phyloP scores from a whole-genome alignment of 164 flowering plant species.

The Umbellularia californica region DNA sequence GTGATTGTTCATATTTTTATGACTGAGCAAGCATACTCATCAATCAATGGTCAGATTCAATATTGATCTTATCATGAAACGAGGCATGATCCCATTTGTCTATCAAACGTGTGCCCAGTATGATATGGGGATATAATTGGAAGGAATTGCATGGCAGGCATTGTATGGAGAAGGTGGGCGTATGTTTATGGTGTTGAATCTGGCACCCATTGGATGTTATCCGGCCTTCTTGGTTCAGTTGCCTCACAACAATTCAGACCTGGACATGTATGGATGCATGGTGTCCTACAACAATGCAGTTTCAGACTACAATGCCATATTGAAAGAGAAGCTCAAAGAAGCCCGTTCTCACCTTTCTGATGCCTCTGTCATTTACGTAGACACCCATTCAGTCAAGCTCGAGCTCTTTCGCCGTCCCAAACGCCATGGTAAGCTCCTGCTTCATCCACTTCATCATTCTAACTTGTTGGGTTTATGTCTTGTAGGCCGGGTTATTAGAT shows the following conservation, averaged over 20 bases:
- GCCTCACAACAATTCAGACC: slow-evolving; percentile 47
- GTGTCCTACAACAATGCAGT: slow-evolving; percentile 79
- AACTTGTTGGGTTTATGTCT: too few relatives aligned
- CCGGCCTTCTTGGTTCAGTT: slow-evolving; percentile 58
- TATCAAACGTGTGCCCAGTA: too few relatives aligned
- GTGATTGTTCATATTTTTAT: too few relatives aligned
- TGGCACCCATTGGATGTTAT: slow-evolving; percentile 83
- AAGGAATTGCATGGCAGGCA: slow-evolving; percentile 17
- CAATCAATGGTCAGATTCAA: not conserved
- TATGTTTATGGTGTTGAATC: slow-evolving; percentile 59
- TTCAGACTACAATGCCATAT: slow-evolving; percentile 54
- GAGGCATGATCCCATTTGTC: not conserved
- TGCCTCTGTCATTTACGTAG: slow-evolving; percentile 61
- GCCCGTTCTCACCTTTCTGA: slow-evolving; percentile 38
- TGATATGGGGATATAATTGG: not conserved
- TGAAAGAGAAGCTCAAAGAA: slow-evolving; percentile 40
- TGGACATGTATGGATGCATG: slow-evolving; percentile 73
- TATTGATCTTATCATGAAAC: not conserved
- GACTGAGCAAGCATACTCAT: too few relatives aligned
- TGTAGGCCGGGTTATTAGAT: too few relatives aligned
- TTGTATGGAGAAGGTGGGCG: slow-evolving; percentile 62
- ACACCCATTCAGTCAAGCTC: slow-evolving; percentile 50
- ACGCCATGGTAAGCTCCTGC: slow-evolving; percentile 42
- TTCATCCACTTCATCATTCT: not conserved
- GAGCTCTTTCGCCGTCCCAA: slow-evolving; percentile 69